Conservation (phyloP, 352 stramenopile species). For the Saprolegnia parasitica region DNA sequence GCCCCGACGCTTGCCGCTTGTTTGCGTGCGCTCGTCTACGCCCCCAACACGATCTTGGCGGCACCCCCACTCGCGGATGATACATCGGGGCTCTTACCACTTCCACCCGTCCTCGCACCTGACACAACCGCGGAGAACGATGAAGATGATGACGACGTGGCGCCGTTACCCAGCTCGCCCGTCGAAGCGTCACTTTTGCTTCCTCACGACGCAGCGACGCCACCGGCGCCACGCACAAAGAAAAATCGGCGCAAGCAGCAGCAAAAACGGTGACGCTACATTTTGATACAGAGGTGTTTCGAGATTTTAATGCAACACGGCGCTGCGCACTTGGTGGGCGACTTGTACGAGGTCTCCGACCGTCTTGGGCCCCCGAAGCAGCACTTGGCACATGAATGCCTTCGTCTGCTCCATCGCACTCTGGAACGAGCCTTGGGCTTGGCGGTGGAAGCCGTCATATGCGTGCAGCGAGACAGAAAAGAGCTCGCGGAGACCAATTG, state of each 20-base stretch:
- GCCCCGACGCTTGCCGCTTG: conserved; percentile 16
- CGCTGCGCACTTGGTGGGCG: conserved; percentile 63
- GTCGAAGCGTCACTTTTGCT: neutral
- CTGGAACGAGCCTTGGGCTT: conserved; percentile 47
- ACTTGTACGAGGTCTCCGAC: conserved; percentile 55
- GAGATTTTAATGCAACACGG: neutral
- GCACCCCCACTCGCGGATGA: neutral
- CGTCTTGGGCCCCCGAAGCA: conserved; percentile 57
- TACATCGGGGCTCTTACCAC: too few species aligned
- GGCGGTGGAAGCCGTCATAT: conserved; percentile 60
- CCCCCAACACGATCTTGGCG: conserved; percentile 5
- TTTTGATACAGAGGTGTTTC: neutral
- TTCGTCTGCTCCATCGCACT: conserved; percentile 65
- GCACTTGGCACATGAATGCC: conserved; percentile 65
- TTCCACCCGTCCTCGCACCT: too few species aligned
- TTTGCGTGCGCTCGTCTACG: conserved; percentile 16
- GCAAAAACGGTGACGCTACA: neutral
- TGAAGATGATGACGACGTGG: neutral
- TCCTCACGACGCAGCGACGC: neutral
- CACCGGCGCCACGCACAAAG: neutral
- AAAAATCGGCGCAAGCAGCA: neutral
- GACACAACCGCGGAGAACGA: neutral
- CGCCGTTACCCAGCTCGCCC: neutral
- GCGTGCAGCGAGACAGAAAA: conserved; percentile 68
- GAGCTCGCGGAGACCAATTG: conserved; percentile 76